Conservation (phyloP, 768 basidiomycete species). For the Amanita pseudoporphyria region DNA sequence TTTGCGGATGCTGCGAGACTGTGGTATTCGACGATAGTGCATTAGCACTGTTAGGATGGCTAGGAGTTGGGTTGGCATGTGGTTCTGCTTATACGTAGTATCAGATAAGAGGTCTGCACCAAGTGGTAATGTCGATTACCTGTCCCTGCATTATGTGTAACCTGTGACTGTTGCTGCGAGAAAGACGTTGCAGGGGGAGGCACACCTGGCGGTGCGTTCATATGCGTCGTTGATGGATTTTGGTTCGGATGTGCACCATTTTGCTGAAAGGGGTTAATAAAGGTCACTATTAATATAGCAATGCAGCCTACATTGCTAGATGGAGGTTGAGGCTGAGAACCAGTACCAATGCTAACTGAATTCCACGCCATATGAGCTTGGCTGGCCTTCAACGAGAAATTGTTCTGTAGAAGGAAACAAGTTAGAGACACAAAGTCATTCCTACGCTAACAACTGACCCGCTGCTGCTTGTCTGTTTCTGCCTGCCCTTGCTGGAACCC, state of each 20-base stretch:
- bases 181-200: constrained; percentile 21
- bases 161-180: constrained; percentile 14
- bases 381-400: constrained; percentile 55
- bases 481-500: constrained; percentile 49
- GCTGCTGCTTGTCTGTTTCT: constrained; percentile 57
- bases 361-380: constrained; percentile 60
- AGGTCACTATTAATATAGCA: not conserved
- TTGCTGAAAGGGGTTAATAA: constrained; percentile 19
- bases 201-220: constrained; percentile 42
- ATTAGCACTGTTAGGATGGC: constrained; percentile 23
- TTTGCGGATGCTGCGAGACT: constrained; percentile 53
- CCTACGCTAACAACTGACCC: constrained; percentile 37
- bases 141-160: constrained; percentile 17
- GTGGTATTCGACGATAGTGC: constrained; percentile 21
- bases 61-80: constrained; percentile 24
- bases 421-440: not conserved
- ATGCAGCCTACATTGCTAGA: constrained; percentile 4
- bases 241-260: constrained; percentile 36
- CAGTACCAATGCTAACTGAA: constrained; percentile 41
- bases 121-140: constrained; percentile 9
- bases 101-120: constrained; percentile 29
- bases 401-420: constrained; percentile 28
- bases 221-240: constrained; percentile 33
- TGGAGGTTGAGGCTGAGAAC: constrained; percentile 22
- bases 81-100: constrained; percentile 20